Evolutionary conservation across 1,139 yeast species (phyloP), one percentile per base, ranked within the genome.

Genomic region (Blastobotrys petasosporus): DNA sequence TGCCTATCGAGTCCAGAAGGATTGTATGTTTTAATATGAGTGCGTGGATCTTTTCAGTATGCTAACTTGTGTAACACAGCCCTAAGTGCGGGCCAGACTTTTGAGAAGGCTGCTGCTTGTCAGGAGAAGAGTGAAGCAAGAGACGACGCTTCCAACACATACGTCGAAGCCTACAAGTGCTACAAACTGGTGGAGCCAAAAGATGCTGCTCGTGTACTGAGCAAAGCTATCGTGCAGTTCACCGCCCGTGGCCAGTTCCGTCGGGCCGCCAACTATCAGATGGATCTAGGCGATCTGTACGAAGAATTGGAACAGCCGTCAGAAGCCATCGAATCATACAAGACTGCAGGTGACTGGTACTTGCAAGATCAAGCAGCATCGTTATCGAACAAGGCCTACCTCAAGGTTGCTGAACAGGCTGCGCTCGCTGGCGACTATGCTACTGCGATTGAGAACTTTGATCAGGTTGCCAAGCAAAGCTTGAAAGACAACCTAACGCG

Each of bases 261-360:
- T 63, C 76, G 98, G 63, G 96, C 95, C 17, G 98, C 98, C 15
- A 87, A 87, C 62, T 90, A 85, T 67, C 84, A 92, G 59, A 79
- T 84, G 73, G 97, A 92, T 63, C 74, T 92, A 59, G 98, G 90
- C 2, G 92, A 81, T 54, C 67, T 92, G 41, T 87, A 85, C 62
- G 97, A 92, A 65, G 75, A 75, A 41, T 70, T 85, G 32, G 76
- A 76, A 46, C 94, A 90, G 60, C 65, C 69, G 23, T 71, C 74
- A 13, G 76, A 76, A 54, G 97, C 98, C 2, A 75, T 84, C 46
- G 73, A 74, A 49, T 79, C 92, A 28, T 92, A 85, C 64, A 95
- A 88, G 61, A 85, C 84, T 58, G 97, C 98, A 4, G 97, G 96
- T 36, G 97, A 94, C 61, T 92, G 96, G 86, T 88, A 85, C 63